These are phyloP conservation scores for Starmerella stigmatis DNA, from an alignment of 805 yeast species.

Conservation along the genomic window DNA sequence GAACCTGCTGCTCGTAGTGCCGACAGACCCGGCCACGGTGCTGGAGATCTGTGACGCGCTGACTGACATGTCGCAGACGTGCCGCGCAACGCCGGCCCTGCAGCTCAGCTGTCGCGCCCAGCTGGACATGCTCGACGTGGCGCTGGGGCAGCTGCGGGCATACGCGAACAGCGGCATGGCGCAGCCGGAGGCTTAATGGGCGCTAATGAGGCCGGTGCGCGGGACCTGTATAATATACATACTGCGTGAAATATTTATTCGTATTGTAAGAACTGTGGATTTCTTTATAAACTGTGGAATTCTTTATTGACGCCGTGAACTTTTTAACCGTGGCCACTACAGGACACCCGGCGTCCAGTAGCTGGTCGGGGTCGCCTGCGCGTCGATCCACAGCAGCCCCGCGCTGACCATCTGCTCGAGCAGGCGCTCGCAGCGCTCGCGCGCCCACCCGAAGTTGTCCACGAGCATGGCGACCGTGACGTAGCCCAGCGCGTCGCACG, in stretches of 20 bases:
- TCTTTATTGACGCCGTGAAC: too few relatives aligned
- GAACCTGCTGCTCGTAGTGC: slow-evolving; percentile 26
- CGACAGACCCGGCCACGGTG: slow-evolving; percentile 29
- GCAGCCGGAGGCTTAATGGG: neutral
- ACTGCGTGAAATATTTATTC: too few relatives aligned
- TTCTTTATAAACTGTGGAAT: too few relatives aligned
- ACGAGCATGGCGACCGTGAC: slow-evolving; percentile 52
- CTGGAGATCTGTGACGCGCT: slow-evolving; percentile 29
- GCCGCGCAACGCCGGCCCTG: too few relatives aligned
- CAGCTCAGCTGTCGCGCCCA: too few relatives aligned
- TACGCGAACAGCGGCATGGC: slow-evolving; percentile 2
- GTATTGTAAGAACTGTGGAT: neutral
- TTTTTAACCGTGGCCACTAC: neutral
- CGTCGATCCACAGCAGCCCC: slow-evolving; percentile 82
- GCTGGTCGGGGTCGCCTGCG: slow-evolving; percentile 29
- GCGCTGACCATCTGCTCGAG: slow-evolving; percentile 68
- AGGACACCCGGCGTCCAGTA: slow-evolving; percentile 31
- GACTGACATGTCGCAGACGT: too few relatives aligned
- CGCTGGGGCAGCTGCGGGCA: slow-evolving; percentile 11
- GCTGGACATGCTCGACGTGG: slow-evolving; percentile 14
- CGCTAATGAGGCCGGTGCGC: too few relatives aligned
- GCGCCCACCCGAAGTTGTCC: slow-evolving; percentile 72
- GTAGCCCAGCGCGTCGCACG: slow-evolving; percentile 68
- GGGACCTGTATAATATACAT: neutral
- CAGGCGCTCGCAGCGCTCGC: slow-evolving; percentile 47